These are phyloP conservation scores for Zygotorulaspora sp. DNA, from an alignment of 805 yeast genomes.

Conservation along the genomic window DNA sequence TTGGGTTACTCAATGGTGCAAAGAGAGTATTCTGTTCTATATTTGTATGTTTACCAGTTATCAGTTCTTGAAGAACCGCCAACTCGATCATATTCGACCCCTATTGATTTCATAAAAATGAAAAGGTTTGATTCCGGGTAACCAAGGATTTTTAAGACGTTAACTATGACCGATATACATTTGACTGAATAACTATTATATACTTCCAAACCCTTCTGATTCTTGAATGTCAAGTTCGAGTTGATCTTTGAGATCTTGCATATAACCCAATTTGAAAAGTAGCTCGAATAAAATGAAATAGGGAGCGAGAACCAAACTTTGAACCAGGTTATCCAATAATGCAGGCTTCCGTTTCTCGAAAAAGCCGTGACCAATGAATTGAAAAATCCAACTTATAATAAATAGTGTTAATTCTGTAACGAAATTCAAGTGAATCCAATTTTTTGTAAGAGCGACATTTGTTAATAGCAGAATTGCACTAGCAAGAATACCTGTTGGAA, in stretches of 20 bases:
- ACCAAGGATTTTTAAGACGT: no score
- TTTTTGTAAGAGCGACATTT: conserved; percentile 21
- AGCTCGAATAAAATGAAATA: conserved; percentile 80
- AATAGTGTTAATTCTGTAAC: conserved; percentile 39
- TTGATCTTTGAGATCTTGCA: conserved; percentile 43
- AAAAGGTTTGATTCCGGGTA: conserved; percentile 3
- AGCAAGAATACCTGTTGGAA: conserved; percentile 44
- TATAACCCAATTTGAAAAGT: conserved; percentile 62
- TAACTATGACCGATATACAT: no score
- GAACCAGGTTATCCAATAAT: conserved; percentile 70
- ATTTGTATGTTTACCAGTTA: no score
- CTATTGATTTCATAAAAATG: neutral
- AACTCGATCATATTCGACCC: no score
- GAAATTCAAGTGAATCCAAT: conserved; percentile 14
- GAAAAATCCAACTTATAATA: conserved; percentile 66
- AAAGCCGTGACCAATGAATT: conserved; percentile 82
- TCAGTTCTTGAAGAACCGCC: no score
- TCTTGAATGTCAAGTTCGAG: conserved; percentile 10
- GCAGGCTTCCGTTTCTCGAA: conserved; percentile 87
- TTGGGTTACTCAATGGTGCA: no score
- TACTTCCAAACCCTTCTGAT: no score
- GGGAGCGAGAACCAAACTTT: conserved; percentile 88
- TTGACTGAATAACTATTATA: no score
- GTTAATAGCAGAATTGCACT: conserved; percentile 39
- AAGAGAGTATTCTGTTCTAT: no score